Evolutionary conservation across 1,139 yeast species (phyloP), one percentile per base, ranked within the genome.

Genomic region (Suhomyces bribrorum): DNA sequence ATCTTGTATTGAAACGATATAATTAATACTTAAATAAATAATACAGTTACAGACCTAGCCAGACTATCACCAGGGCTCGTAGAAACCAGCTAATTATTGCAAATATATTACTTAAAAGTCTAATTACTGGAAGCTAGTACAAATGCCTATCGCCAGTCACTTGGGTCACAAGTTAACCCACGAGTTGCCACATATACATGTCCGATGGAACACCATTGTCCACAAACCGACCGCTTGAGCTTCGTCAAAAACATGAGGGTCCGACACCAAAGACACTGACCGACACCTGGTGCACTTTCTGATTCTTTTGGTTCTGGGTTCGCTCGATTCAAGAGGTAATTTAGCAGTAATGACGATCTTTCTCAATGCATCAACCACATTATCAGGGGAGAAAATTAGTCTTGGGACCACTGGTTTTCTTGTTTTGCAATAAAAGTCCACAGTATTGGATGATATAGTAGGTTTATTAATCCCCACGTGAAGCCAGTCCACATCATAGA

Each of bases 111-210:
- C n/a, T n/a, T n/a, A n/a, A n/a, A n/a, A n/a, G n/a, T n/a, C n/a
- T n/a, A n/a, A n/a, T 20, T 20, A 20, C 23, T 20, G 23, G 23
- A n/a, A n/a, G n/a, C n/a, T n/a, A n/a, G n/a, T n/a, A n/a, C n/a
- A n/a, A n/a, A n/a, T n/a, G n/a, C n/a, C n/a, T n/a, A n/a, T n/a
- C n/a, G 23, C 23, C 5, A 5, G 3, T 20, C 11, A 20, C 5
- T 4, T 20, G 8, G 11, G 2, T 20, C 23, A 20, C 11, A 25
- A 23, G 18, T 66, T 69, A 2, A 77, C 77, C 92, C 92, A 85
- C 5, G 82, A 73, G 34, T 87, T 86, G 0, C 95, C 95, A 59
- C 96, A 87, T 16, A 85, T 66, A 59, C 96, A 87, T 14, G 79
- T 78, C 47, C 90, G 67, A 48, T 83, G 90, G 54, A 84, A 83